These are phyloP conservation scores for Radiomyces spectabilis DNA, from an alignment of 192 early-diverging fungal genomes.

Conservation along the genomic window DNA sequence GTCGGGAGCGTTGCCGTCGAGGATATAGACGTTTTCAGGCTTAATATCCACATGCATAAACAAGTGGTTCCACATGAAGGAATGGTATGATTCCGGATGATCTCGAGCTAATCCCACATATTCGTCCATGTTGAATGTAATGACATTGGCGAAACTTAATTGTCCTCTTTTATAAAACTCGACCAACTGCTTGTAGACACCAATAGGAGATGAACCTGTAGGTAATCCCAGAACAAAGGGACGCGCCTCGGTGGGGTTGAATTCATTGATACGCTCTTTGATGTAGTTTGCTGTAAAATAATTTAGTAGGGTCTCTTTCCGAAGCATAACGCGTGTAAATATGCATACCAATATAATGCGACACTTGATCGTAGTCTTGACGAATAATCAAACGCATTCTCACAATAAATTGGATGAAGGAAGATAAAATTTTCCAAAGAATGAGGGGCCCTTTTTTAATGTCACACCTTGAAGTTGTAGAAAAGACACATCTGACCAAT, in stretches of 20 bases:
- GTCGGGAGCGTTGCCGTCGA: slow-evolving; percentile 76
- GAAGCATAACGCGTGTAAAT: not conserved
- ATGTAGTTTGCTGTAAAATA: slow-evolving; percentile 60
- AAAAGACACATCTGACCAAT: too few species aligned
- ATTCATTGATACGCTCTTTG: slow-evolving; percentile 70
- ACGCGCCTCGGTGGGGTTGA: slow-evolving; percentile 59
- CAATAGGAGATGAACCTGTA: slow-evolving; percentile 76
- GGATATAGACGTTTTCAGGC: slow-evolving; percentile 75
- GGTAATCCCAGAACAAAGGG: slow-evolving; percentile 83
- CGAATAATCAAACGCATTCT: slow-evolving; percentile 72
- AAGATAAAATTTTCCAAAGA: too few species aligned
- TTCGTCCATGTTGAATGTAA: slow-evolving; percentile 90
- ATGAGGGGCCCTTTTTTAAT: too few species aligned
- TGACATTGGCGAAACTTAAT: slow-evolving; percentile 71
- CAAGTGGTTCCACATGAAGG: slow-evolving; percentile 83
- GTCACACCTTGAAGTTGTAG: too few species aligned
- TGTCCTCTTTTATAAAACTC: slow-evolving; percentile 58
- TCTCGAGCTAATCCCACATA: slow-evolving; percentile 77
- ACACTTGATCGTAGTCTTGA: slow-evolving; percentile 57
- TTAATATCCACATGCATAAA: slow-evolving; percentile 82
- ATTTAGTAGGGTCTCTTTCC: not conserved
- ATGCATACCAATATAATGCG: slow-evolving; percentile 50
- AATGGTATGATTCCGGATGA: slow-evolving; percentile 82
- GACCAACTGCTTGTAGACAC: slow-evolving; percentile 74
- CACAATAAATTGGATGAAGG: too few species aligned